These are phyloP conservation scores for Eucalyptus erythrocorys DNA, from an alignment of 345 rosid genomes.

Conservation along the genomic window DNA sequence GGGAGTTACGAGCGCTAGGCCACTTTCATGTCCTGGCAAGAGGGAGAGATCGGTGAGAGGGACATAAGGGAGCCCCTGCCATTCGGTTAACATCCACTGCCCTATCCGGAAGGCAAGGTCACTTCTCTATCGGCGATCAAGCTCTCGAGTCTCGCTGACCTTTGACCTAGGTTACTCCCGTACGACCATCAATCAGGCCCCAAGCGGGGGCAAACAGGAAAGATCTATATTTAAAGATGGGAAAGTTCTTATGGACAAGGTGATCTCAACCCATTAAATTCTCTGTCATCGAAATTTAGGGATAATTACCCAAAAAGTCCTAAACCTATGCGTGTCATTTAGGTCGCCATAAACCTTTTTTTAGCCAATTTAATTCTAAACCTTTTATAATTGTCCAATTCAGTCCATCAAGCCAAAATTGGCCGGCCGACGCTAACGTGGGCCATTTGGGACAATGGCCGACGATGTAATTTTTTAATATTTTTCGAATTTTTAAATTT, in stretches of 20 bases:
- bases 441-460: too few species aligned
- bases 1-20: neutral
- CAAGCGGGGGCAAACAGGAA: neutral
- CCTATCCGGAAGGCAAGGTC: neutral
- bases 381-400: too few species aligned
- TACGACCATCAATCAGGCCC: neutral
- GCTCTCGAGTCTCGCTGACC: neutral
- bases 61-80: neutral
- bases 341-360: too few species aligned
- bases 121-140: neutral
- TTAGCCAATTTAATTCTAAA: too few species aligned
- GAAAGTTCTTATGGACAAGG: neutral
- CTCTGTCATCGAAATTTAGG: neutral
- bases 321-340: too few species aligned
- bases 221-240: neutral
- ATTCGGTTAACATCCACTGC: neutral
- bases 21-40: neutral
- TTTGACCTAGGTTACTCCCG: neutral
- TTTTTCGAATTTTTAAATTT: too few species aligned
- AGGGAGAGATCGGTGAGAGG: neutral
- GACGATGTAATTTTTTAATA: too few species aligned
- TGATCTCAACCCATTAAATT: neutral
- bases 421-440: too few species aligned
- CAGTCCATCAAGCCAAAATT: too few species aligned
- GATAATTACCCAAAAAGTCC: too few species aligned